phyloP scores from a whole-genome alignment of 495 filamentous ascomycete genomes.

The Penicillium bialowiezense region DNA sequence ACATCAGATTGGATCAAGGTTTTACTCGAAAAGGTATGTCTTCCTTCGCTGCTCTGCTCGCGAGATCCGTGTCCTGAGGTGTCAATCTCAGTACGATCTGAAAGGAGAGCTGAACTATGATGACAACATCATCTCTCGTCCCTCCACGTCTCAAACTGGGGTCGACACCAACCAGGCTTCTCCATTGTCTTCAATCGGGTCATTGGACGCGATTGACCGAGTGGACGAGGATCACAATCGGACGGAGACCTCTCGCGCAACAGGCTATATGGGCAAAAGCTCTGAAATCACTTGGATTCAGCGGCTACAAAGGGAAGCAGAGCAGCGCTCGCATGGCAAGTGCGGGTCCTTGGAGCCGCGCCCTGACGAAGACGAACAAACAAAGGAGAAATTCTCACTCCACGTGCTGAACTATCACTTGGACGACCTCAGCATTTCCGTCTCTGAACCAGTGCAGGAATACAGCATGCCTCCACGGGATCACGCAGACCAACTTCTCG shows the following conservation, averaged over 20 bases:
- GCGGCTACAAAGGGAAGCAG: constrained; percentile 24
- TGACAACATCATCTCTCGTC: background rate
- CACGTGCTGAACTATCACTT: constrained; percentile 49
- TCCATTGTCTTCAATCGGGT: constrained; percentile 50
- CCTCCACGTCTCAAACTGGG: background rate
- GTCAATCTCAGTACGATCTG: background rate
- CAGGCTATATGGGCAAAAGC: constrained; percentile 58
- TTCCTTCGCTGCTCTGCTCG: background rate
- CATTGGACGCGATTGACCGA: constrained; percentile 52
- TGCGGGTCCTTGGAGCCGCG: too few species aligned
- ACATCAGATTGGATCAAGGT: constrained; percentile 31
- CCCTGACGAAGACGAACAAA: constrained; percentile 7
- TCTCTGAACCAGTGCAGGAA: constrained; percentile 41
- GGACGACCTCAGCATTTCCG: constrained; percentile 49
- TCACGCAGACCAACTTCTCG: constrained; percentile 48
- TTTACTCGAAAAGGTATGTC: constrained; percentile 38
- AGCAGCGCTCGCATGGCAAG: constrained; percentile 6
- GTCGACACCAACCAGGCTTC: constrained; percentile 1
- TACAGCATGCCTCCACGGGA: constrained; percentile 48
- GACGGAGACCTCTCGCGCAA: constrained; percentile 40
- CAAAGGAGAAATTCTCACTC: constrained; percentile 15
- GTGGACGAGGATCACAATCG: constrained; percentile 55
- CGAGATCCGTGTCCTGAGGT: background rate
- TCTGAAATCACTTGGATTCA: constrained; percentile 64
- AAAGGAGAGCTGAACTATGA: background rate